Base-by-base conservation (phyloP, 2,329 filamentous ascomycete genomes). In the Chaetomium olivaceum region DNA sequence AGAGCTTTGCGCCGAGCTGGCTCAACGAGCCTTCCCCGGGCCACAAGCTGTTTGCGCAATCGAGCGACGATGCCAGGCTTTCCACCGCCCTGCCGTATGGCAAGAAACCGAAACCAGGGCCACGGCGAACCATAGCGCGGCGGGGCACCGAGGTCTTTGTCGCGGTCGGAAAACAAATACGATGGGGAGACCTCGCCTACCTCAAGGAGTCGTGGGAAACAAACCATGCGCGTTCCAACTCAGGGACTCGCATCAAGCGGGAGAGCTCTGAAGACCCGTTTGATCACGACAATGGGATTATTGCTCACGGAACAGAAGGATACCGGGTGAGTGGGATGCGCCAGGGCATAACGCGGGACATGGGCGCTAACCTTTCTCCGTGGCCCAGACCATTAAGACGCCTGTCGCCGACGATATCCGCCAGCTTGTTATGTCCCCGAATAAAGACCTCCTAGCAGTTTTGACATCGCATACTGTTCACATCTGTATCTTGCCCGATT, bases 121-220 rank as follows among this genome's bases (percentile, higher is more conserved):
- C 87, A 11, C 81, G 83, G 64, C 79, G 87, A 69, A 93, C 88
- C 0, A 89, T 98, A 72, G 93, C 93, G 11, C 87, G 86, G 58
- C 85, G 94, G 66, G 93, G 91, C 19, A 92, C 91, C 0, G 93
- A 99, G 74, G 81, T 98, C 11, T 98, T 98, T 75, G 88, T 92
- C 14, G 93, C 93, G 23, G 89, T 91, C 50, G 93, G 93, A 58
- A 93, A 90, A 72, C 92, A 98, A 77, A 90, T 99, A 67, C 86
- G 93, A 76, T 99, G 95, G 93, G 89, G 91, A 11, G 92, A 97
- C 77, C 80, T 99, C 63, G 87, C 88, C 60, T 87, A 89, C 66
- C 77, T 98, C 73, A 96, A 96, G 80, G 91, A 88, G 67, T 74
- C 76, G 61, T 84, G 80, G 78, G 79, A 81, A 62, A 74, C 81